phyloP scores from a whole-genome alignment of 495 filamentous ascomycete genomes.

The Penicillium antarcticum region DNA sequence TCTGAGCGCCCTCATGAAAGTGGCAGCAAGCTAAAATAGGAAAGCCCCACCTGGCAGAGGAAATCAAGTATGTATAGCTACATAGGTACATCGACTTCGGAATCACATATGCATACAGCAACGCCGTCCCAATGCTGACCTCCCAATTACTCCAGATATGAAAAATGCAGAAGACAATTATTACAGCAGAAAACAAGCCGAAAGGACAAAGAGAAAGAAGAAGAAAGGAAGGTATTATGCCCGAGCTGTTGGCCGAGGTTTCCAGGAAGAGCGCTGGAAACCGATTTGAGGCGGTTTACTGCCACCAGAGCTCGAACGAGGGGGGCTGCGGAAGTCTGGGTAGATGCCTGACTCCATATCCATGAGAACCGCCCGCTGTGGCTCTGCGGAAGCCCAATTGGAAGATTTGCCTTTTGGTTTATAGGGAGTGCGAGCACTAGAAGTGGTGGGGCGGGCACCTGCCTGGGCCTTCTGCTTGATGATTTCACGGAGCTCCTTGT shows the following conservation, averaged over 20 bases:
- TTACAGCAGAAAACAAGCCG: slow-evolving; percentile 8
- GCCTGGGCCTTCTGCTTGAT: slow-evolving; percentile 51
- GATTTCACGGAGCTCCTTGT: slow-evolving; percentile 70
- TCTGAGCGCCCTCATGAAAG: no score
- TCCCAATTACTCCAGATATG: slow-evolving; percentile 13
- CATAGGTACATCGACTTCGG: slow-evolving; percentile 4
- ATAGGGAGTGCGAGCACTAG: slow-evolving; percentile 13
- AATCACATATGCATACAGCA: slow-evolving; percentile 16
- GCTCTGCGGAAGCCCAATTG: slow-evolving; percentile 24
- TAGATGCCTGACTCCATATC: slow-evolving; percentile 41
- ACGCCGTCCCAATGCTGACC: slow-evolving; percentile 31
- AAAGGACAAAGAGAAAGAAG: slow-evolving; percentile 9
- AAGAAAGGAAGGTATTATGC: slow-evolving; percentile 16
- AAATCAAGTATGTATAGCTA: no score
- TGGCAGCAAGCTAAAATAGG: no score
- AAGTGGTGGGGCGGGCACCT: slow-evolving; percentile 10
- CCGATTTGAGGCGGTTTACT: slow-evolving; percentile 29
- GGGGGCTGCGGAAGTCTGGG: slow-evolving; percentile 29
- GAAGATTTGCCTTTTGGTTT: slow-evolving; percentile 23
- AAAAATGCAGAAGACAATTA: slow-evolving; percentile 9
- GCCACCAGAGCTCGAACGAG: slow-evolving; percentile 13
- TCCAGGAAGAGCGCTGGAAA: slow-evolving; percentile 32
- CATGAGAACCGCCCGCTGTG: slow-evolving; percentile 48
- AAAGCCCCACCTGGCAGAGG: no score
- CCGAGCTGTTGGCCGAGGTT: slow-evolving; percentile 34